Conservation (phyloP, 495 filamentous ascomycete genomes). For the Penicillium mononematosum region DNA sequence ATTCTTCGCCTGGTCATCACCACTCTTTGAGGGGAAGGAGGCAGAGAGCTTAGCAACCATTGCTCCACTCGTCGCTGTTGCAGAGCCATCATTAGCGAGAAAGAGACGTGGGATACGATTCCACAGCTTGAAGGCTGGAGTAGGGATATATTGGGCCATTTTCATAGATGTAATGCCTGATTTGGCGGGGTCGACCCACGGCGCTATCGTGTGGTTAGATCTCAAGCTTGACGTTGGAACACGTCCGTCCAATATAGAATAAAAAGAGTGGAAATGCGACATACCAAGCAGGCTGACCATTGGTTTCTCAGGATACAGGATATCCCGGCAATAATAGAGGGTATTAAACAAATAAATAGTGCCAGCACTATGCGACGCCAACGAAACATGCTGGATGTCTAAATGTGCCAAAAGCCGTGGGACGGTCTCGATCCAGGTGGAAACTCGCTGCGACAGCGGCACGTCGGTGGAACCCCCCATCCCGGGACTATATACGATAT, state of each 20-base stretch:
- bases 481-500: constrained; percentile 22
- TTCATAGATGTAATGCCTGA: constrained; percentile 31
- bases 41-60: constrained; percentile 18
- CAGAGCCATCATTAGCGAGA: constrained; percentile 25
- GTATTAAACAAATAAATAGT: constrained; percentile 50
- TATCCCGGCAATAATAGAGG: constrained; percentile 32
- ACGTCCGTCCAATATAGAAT: not conserved
- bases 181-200: constrained; percentile 48
- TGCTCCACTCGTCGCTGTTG: constrained; percentile 22
- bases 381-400: constrained; percentile 36
- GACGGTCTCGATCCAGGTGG: constrained; percentile 43
- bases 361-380: constrained; percentile 47
- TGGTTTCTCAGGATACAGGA: constrained; percentile 40
- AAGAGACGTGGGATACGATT: constrained; percentile 37
- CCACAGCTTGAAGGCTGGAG: constrained; percentile 33
- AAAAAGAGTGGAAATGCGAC: not conserved
- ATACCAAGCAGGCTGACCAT: constrained; percentile 36
- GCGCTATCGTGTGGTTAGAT: constrained; percentile 28
- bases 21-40: not conserved
- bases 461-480: constrained; percentile 48
- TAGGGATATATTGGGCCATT: constrained; percentile 28
- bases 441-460: constrained; percentile 35
- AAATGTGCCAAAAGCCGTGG: constrained; percentile 43
- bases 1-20: constrained; percentile 14
- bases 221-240: not conserved